A percentile compares a stretch with the other conserved stretches of the same genome.
Evolutionary conservation across 257 asterid genomes (phyloP).

Genomic region (Scutellaria baicalensis): DNA sequence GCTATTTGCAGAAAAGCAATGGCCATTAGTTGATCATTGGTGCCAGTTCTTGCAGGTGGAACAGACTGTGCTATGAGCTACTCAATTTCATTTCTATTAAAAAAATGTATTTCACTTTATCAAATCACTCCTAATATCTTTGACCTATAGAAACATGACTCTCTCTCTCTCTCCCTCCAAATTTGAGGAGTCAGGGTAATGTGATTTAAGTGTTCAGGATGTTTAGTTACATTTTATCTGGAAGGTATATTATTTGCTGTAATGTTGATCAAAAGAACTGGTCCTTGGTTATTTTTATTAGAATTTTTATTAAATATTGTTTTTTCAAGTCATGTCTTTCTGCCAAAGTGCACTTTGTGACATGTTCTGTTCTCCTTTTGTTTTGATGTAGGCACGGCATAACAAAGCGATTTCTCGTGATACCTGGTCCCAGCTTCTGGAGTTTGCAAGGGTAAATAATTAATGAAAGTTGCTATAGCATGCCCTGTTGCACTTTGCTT

Average conservation of each 20-base stretch:
- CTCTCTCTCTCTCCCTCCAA: too few relatives aligned
- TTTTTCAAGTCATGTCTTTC: neutral
- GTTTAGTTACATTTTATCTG: neutral
- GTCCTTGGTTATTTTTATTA: neutral
- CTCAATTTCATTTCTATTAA: neutral
- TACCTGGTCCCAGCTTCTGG: slow-evolving; percentile 97
- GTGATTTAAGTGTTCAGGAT: too few relatives aligned
- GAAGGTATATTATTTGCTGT: neutral
- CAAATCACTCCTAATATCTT: too few relatives aligned
- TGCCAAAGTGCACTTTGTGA: neutral
- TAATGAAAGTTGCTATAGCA: neutral
- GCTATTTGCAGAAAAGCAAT: slow-evolving; percentile 82
- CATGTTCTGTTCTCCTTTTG: neutral
- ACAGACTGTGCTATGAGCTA: neutral
- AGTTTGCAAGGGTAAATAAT: slow-evolving; percentile 80
- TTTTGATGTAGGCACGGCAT: slow-evolving; percentile 71
- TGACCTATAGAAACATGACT: too few relatives aligned
- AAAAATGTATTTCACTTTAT: neutral
- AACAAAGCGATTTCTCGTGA: slow-evolving; percentile 97
- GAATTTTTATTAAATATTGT: neutral
- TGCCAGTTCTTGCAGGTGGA: slow-evolving; percentile 95
- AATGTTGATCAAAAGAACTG: neutral
- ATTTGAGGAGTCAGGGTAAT: too few relatives aligned
- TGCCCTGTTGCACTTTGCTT: neutral
- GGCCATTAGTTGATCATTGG: slow-evolving; percentile 98